phyloP scores from a whole-genome alignment of 176 grass and related monocot genomes.

The Olyra latifolia region DNA sequence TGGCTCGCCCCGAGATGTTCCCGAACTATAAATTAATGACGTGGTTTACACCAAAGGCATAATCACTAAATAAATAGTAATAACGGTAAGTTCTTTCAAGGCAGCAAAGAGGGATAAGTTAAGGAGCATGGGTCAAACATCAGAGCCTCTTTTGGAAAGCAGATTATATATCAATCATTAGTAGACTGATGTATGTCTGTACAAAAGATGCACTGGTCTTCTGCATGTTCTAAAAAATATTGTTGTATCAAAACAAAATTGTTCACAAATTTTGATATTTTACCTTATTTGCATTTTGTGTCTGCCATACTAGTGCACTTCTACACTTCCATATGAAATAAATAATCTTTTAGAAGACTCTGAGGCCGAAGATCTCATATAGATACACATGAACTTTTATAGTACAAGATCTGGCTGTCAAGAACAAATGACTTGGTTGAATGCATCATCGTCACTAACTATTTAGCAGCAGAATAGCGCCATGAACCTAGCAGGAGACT shows the following conservation, averaged over 20 bases:
- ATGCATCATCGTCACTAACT: neutral
- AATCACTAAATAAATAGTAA: neutral
- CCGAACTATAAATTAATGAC: conserved; percentile 43
- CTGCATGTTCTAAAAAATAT: neutral
- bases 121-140: neutral
- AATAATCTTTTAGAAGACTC: neutral
- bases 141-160: neutral
- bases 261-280: neutral
- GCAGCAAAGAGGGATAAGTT: neutral
- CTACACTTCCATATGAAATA: neutral
- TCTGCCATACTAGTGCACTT: neutral
- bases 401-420: conserved; percentile 5
- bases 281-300: neutral
- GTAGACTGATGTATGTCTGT: neutral
- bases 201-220: neutral
- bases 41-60: neutral
- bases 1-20: conserved; percentile 70
- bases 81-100: neutral
- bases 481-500: neutral
- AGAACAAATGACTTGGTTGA: conserved; percentile 1
- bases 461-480: conserved; percentile 6
- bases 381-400: neutral
- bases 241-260: neutral
- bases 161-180: neutral
- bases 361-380: neutral